Evolutionary conservation across 345 rosid species (phyloP), one percentile per base, ranked within the genome.

Genomic region (Camelina laxa): DNA sequence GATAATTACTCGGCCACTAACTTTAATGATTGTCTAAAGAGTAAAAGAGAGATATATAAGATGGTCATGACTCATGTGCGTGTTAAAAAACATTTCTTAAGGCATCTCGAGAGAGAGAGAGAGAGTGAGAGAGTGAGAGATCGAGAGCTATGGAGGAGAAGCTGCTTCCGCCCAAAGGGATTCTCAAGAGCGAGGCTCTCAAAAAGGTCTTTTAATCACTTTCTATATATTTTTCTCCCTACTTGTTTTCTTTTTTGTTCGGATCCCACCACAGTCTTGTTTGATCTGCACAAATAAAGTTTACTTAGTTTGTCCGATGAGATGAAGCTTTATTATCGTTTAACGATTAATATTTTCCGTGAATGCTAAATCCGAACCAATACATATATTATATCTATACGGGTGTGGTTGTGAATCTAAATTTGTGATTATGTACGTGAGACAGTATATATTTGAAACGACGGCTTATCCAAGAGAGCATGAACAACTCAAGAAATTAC

Each of bases 381-480:
- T 16, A 9, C 24, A 16, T 33, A 20, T n/a, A 21, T n/a, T 48
- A 45, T 5, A 22, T 27, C 9, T 1, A 4, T 35, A 48, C 65
- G n/a, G 15, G 47, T 57, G 50, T 57, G 63, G 10, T 2, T 33
- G 41, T 36, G 41, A 62, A 53, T 44, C 6, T 31, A 41, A 31
- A 3, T 15, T 59, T 58, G 22, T 73, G 17, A 54, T 24, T 24
- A 24, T 24, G 30, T 22, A 17, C 60, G 54, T 50, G 68, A 30
- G 19, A 75, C 71, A 76, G 80, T 76, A 76, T 45, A 69, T 70
- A 51, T 35, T 45, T 0, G 75, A 76, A 63, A 76, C 77, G 9
- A 71, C 83, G 33, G 85, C 73, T 16, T 81, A 77, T 65, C 88
- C 85, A 6, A 80, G 83, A 69, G 90, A 86, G 65, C 79, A 80